phyloP scores from a whole-genome alignment of 805 yeast genomes.

The Middelhovenomyces tepae region DNA sequence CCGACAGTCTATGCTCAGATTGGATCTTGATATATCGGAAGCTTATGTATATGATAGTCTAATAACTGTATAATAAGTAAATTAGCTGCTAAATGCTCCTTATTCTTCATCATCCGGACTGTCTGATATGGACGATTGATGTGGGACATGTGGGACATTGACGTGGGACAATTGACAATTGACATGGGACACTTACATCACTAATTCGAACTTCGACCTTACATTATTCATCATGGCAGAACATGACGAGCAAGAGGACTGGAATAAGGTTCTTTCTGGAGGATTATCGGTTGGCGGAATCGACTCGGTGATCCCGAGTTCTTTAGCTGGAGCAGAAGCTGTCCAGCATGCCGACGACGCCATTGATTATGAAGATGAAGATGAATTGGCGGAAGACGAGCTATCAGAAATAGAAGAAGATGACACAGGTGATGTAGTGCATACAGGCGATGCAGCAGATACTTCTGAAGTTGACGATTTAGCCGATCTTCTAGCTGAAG shows the following conservation, averaged over 20 bases:
- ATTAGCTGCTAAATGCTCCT: no score
- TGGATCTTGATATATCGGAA: no score
- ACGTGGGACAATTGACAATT: no score
- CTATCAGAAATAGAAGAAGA: conserved; percentile 26
- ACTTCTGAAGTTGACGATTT: conserved; percentile 29
- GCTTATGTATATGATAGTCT: no score
- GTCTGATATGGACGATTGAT: no score
- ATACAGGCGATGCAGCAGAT: no score
- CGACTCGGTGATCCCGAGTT: conserved; percentile 21
- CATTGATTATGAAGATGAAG: conserved; percentile 87
- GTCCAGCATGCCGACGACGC: conserved; percentile 85
- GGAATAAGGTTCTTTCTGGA: conserved; percentile 22
- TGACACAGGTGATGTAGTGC: conserved; percentile 15
- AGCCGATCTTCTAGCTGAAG: conserved; percentile 8
- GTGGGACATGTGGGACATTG: no score
- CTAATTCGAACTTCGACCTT: no score
- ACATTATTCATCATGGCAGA: conserved; percentile 1
- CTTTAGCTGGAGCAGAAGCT: conserved; percentile 36
- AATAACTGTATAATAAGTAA: no score
- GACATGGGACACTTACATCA: no score
- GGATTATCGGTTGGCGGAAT: conserved; percentile 19
- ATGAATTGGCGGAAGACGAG: conserved; percentile 89
- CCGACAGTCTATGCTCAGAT: no score
- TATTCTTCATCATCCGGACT: no score
- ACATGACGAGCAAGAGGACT: conserved; percentile 25